phyloP scores from a whole-genome alignment of 2,329 filamentous ascomycete species.

The Nemania diffusa region DNA sequence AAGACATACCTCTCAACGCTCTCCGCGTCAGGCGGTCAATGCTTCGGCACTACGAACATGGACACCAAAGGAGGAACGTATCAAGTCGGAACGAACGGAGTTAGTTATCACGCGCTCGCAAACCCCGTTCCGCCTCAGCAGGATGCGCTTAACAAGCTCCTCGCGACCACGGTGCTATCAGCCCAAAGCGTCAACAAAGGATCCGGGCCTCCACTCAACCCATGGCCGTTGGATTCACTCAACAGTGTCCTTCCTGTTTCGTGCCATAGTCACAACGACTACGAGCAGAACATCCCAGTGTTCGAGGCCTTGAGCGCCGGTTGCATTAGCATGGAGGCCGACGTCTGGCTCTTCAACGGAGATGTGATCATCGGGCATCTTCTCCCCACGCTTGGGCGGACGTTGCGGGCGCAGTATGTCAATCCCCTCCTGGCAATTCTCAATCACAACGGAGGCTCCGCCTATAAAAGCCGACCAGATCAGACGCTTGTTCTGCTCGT shows the following conservation, averaged over 20 bases:
- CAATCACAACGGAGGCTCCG: constrained; percentile 44
- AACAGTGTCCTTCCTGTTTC: constrained; percentile 40
- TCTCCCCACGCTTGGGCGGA: constrained; percentile 41
- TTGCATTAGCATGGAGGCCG: constrained; percentile 45
- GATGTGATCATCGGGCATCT: constrained; percentile 45
- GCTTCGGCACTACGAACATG: constrained; percentile 41
- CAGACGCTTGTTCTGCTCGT: constrained; percentile 44
- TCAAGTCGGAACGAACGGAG: constrained; percentile 43
- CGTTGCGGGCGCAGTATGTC: constrained; percentile 44
- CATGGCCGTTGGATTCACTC: constrained; percentile 45
- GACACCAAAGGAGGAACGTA: constrained; percentile 48
- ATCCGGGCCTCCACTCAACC: constrained; percentile 41
- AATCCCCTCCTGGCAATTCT: constrained; percentile 44
- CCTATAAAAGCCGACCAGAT: constrained; percentile 39
- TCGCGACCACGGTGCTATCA: constrained; percentile 37
- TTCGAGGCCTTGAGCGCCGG: constrained; percentile 45
- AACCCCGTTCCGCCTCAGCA: constrained; percentile 42
- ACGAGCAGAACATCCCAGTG: constrained; percentile 43
- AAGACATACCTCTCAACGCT: constrained; percentile 43
- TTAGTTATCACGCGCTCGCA: constrained; percentile 46
- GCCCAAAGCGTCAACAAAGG: constrained; percentile 43
- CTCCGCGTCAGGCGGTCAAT: constrained; percentile 39
- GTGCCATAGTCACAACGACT: constrained; percentile 49
- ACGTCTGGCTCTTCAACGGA: constrained; percentile 42
- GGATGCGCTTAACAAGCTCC: constrained; percentile 45